phyloP scores from a whole-genome alignment of 495 filamentous ascomycete species.

The Tuber aestivum region DNA sequence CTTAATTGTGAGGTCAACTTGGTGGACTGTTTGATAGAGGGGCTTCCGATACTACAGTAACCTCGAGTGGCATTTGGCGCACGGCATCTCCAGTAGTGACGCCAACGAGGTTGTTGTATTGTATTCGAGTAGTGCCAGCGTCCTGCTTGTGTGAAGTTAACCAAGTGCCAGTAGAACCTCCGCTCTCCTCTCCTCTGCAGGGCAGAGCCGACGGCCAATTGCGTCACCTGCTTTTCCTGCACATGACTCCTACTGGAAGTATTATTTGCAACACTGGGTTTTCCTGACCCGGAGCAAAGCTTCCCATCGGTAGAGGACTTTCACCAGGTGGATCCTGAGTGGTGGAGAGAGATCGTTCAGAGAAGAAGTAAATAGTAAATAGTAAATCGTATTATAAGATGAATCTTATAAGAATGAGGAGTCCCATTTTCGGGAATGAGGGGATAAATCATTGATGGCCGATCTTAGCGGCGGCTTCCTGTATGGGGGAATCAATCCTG shows the following conservation, averaged over 20 bases:
- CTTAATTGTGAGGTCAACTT: neutral
- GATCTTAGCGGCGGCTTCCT: neutral
- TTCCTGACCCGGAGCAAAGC: neutral
- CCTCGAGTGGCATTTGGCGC: neutral
- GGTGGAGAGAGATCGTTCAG: neutral
- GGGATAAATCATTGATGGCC: neutral
- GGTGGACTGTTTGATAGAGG: neutral
- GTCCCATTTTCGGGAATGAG: neutral
- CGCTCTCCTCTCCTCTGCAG: neutral
- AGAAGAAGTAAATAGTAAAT: neutral
- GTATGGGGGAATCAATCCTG: neutral
- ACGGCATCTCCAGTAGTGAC: neutral
- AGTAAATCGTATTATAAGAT: too few species aligned
- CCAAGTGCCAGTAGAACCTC: neutral
- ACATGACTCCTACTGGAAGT: neutral
- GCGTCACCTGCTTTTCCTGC: neutral
- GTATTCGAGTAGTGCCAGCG: too few species aligned
- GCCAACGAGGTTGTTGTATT: neutral
- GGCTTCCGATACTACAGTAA: neutral
- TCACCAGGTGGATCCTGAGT: neutral
- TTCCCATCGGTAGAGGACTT: neutral
- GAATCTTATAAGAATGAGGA: neutral
- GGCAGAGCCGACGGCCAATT: neutral
- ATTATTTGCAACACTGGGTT: neutral
- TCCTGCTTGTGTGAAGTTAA: neutral